phyloP scores from a whole-genome alignment of 1,139 yeast species.

The Arxiozyma heterogenica region DNA sequence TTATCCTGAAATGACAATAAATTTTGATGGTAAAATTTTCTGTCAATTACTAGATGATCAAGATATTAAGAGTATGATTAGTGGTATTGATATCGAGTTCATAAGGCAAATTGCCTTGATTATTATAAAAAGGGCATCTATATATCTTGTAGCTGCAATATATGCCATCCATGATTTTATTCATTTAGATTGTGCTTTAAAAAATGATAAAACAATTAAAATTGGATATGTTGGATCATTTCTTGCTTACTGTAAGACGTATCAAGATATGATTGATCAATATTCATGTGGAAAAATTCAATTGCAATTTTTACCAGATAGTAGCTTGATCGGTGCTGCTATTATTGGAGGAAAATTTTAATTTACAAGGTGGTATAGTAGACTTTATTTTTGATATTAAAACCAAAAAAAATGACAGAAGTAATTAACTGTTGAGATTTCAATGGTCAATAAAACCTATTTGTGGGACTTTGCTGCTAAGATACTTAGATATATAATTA shows the following conservation, averaged over 20 bases:
- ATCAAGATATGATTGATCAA: constrained; percentile 17
- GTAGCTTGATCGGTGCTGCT: constrained; percentile 29
- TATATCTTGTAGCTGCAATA: constrained; percentile 20
- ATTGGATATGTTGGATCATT: constrained; percentile 32
- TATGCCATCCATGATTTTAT: constrained; percentile 19
- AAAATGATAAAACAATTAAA: constrained; percentile 2
- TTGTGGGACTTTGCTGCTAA: no score
- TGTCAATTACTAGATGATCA: constrained; percentile 8
- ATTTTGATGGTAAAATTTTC: constrained; percentile 24
- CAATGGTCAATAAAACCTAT: no score
- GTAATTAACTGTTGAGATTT: no score
- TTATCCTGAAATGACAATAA: constrained; percentile 5
- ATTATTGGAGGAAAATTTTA: constrained; percentile 9
- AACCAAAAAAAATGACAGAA: no score
- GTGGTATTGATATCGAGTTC: constrained; percentile 5
- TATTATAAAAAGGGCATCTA: constrained; percentile 24
- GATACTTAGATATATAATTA: no score
- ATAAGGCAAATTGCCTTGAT: constrained; percentile 12
- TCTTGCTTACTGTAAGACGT: constrained; percentile 20
- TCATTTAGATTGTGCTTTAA: background rate
- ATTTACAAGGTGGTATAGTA: background rate
- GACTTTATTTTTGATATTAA: no score
- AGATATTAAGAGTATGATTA: constrained; percentile 2
- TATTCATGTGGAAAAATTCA: constrained; percentile 13
- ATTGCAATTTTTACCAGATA: constrained; percentile 21